Percentiles rank a stretch among this genome's conserved stretches.
Evolutionary conservation across 768 basidiomycete genomes (phyloP).

Genomic region (Naganishia vishniacii): DNA sequence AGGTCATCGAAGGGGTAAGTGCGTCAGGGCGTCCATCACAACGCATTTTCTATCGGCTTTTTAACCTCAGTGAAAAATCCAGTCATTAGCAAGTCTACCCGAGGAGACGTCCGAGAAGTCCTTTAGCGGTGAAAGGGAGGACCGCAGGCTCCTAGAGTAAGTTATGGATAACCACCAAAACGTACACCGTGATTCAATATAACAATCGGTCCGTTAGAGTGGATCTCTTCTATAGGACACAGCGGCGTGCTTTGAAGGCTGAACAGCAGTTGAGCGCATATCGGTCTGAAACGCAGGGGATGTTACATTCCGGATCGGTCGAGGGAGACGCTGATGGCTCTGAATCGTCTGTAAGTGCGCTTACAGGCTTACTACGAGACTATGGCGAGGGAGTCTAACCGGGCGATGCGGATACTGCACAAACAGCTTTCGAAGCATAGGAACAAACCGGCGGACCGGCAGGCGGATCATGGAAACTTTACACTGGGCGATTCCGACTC

Average conservation of each 20-base stretch:
- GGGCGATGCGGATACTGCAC: too few species aligned
- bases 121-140: neutral
- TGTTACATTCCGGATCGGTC: too few species aligned
- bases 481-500: constrained; percentile 3
- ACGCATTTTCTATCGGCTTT: too few species aligned
- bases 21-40: neutral
- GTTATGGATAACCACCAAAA: too few species aligned
- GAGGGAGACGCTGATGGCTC: too few species aligned
- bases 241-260: neutral
- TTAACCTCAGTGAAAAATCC: too few species aligned
- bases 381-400: too few species aligned
- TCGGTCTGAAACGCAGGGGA: too few species aligned
- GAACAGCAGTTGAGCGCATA: neutral
- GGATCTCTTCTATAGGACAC: neutral
- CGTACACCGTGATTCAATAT: too few species aligned
- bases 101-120: neutral
- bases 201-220: neutral
- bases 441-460: neutral
- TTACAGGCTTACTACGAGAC: too few species aligned
- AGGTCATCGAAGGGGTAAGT: constrained; percentile 14
- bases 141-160: neutral
- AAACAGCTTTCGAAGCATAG: neutral
- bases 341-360: too few species aligned
- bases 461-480: neutral
- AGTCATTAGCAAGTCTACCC: neutral